Evolutionary conservation across 2,329 filamentous ascomycete species (phyloP), one percentile per base, ranked within the genome.

Genomic region (Fusarium poae): DNA sequence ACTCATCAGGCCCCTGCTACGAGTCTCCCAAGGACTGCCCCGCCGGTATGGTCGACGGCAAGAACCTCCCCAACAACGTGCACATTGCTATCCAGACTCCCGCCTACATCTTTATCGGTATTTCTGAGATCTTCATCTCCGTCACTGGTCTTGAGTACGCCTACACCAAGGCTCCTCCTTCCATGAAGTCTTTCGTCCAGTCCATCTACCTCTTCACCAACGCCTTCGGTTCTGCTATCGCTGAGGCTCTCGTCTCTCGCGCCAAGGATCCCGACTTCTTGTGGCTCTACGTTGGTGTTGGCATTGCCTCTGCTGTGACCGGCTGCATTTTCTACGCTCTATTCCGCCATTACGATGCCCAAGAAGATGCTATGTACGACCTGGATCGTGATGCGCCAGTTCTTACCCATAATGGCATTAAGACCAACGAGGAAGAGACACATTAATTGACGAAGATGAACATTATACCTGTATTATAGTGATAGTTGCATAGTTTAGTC

Each of bases 141-240:
- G 88, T 92, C 64, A 91, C 90, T 1, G 87, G 88, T 64, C 84
- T 91, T 13, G 91, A 93, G 76, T 92, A 92, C 70, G 90, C 89
- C 20, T 92, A 89, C 79, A 91, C 89, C 73, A 92, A 92, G 78
- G 90, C 91, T 0, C 90, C 90, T 3, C 85, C 85, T 42, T 87
- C 83, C 75, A 91, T 92, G 89, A 87, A 89, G 76, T 88, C 86
- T 1, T 87, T 87, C 81, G 81, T 87, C 30, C 84, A 84, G 75
- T 83, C 84, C 15, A 74, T 90, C n/a, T 89, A 86, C 72, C 81
- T 89, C 58, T 82, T 90, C 65, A 89, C 86, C 39, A 86, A 81
- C 45, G 88, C 87, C 5, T 82, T 87, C 44, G 86, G 86, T 5
- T 83, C 86, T 3, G 86, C 85, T 32, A 78, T 93, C 23, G 88